Conservation (phyloP, 768 basidiomycete genomes). For the Trametes cubensis region DNA sequence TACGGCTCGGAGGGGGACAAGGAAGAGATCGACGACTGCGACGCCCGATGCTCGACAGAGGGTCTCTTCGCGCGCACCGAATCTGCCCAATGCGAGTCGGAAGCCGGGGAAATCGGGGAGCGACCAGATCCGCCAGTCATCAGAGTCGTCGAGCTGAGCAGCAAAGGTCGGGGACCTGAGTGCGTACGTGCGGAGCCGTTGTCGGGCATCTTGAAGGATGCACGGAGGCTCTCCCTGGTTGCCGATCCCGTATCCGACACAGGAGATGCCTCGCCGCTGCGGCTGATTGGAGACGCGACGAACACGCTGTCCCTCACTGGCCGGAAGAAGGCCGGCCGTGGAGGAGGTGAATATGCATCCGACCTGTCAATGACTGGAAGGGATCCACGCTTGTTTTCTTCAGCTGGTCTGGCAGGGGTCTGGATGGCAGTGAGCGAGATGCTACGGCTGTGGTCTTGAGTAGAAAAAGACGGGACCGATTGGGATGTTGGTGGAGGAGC, state of each 20-base stretch:
- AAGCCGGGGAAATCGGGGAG: constrained; percentile 24
- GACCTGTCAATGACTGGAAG: constrained; percentile 42
- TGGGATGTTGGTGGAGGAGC: constrained; percentile 22
- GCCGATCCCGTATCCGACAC: constrained; percentile 38
- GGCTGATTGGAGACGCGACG: constrained; percentile 21
- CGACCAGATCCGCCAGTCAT: constrained; percentile 29
- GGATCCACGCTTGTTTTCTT: constrained; percentile 40
- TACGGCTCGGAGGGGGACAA: constrained; percentile 58
- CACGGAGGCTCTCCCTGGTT: constrained; percentile 43
- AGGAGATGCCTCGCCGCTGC: constrained; percentile 24
- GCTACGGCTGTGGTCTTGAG: constrained; percentile 17
- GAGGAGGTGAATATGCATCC: constrained; percentile 53
- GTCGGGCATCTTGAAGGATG: constrained; percentile 44
- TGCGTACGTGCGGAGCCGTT: constrained; percentile 31
- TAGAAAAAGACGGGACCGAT: constrained; percentile 1
- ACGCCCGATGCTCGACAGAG: constrained; percentile 47
- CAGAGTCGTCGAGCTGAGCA: constrained; percentile 52
- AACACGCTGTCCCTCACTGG: constrained; percentile 57
- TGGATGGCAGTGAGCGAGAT: constrained; percentile 20
- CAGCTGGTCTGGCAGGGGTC: constrained; percentile 8
- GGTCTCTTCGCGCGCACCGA: constrained; percentile 28
- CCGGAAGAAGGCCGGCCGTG: constrained; percentile 59
- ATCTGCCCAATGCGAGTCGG: constrained; percentile 26
- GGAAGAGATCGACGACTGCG: constrained; percentile 67
- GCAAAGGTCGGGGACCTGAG: constrained; percentile 62